Evolutionary conservation across 441 rosid species (phyloP).

Genomic region (Cnidoscolus chayamansa): DNA sequence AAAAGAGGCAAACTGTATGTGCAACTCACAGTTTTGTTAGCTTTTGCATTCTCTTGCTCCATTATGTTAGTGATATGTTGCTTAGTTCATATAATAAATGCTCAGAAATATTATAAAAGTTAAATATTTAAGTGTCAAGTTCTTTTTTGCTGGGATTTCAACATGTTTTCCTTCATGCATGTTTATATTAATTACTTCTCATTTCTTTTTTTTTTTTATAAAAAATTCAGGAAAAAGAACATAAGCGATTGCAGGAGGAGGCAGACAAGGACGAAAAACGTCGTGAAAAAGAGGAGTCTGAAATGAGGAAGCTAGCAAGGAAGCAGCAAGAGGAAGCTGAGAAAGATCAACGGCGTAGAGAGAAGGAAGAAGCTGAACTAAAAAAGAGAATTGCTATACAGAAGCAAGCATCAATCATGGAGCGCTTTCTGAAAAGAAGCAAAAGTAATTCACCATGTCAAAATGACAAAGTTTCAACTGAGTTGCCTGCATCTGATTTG

Average conservation of each 20-base stretch:
- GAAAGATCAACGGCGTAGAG: constrained; percentile 59
- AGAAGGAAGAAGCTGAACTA: constrained; percentile 69
- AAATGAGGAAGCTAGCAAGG: constrained; percentile 48
- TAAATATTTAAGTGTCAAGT: too few relatives aligned
- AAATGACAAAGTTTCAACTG: constrained; percentile 33
- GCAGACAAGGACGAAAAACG: constrained; percentile 55
- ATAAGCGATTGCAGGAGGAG: constrained; percentile 55
- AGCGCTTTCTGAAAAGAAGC: constrained; percentile 63
- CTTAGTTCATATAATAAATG: not conserved
- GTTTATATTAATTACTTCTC: not conserved
- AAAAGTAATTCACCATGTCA: constrained; percentile 39
- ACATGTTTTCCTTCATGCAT: not conserved
- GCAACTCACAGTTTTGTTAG: not conserved
- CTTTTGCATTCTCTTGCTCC: not conserved
- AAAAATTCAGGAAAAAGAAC: constrained; percentile 62
- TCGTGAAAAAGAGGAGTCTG: constrained; percentile 61
- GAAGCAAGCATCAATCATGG: constrained; percentile 92
- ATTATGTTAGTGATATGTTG: not conserved
- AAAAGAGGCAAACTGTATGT: constrained; percentile 58
- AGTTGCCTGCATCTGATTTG: constrained; percentile 24
- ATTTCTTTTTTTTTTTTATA: not conserved
- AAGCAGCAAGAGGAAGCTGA: constrained; percentile 82
- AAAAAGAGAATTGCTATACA: constrained; percentile 55
- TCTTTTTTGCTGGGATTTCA: not conserved
- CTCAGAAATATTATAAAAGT: not conserved